Base-by-base conservation (phyloP, 352 stramenopile species). In the Phytophthora multivora region DNA sequence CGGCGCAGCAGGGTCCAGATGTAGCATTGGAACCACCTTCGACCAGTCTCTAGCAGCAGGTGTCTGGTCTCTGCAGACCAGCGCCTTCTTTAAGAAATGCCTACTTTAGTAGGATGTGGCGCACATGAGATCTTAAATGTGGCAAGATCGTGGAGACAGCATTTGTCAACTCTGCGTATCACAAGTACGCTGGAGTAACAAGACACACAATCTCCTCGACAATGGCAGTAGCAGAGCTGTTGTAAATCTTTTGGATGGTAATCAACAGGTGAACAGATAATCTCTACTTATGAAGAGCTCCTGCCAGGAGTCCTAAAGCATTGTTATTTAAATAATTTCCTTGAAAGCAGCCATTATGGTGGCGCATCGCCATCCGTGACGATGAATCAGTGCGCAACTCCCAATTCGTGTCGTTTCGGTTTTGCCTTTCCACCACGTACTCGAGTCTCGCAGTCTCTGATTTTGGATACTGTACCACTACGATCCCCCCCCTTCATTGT, bases 1-100 rank as follows among this genome's bases (percentile, higher is more conserved):
- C 58, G 42, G 50, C 50, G 58, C 23, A 58, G 50, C 28, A 51
- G 26, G 45, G 50, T 23, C 21, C 42, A 57, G 49, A 57, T 61
- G 48, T 31, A 18, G 21, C 16, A 7, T 51, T 49, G 33, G 51
- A 65, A 65, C 30, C 43, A 30, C 33, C 21, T 15, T 16, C n/a
- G 50, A 8, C 39, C 13, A 30, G 38, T 50, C 39, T 59, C 39
- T 50, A 21, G 7, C 41, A 15, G 13, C 25, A 5, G 9, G 4
- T 33, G 41, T 26, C 39, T 45, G 39, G 41, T 48, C 21, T 48
- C 41, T 48, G 41, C 11, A 18, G 35, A 30, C 19, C 16, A 47
- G 10, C 0, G 40, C 43, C 4, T 40, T 40, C 16, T 11, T 52
- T 8, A 28, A 41, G n/a, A 52, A 19, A 33, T 16, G 31, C 28